phyloP scores from a whole-genome alignment of 1,284 basidiomycete species.

The Fomitopsis palustris region DNA sequence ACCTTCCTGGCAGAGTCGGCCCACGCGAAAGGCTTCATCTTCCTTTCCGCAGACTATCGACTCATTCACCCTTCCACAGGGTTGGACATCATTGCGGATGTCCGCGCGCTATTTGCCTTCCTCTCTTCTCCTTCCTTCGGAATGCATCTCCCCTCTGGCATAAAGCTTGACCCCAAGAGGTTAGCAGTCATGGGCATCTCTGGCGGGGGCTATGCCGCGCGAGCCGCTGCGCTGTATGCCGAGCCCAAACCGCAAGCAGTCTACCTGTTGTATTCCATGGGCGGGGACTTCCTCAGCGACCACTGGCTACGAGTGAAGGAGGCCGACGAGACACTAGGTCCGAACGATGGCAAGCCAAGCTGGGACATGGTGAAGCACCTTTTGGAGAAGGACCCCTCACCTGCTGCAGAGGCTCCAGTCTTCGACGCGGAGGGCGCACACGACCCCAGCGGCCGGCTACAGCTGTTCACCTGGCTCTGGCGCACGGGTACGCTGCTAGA shows the following conservation, averaged over 20 bases:
- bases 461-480: too few species aligned
- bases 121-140: not conserved
- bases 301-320: not conserved
- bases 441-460: too few species aligned
- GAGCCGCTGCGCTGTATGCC: not conserved
- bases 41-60: not conserved
- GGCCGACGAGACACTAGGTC: not conserved
- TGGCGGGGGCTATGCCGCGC: not conserved
- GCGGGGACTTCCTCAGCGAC: not conserved
- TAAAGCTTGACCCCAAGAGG: not conserved
- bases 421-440: too few species aligned
- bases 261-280: not conserved
- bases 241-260: not conserved
- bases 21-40: not conserved
- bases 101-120: not conserved
- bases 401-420: too few species aligned
- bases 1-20: not conserved
- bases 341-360: too few species aligned
- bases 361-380: too few species aligned
- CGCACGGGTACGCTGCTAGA: too few species aligned
- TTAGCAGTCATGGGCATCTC: not conserved
- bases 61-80: not conserved
- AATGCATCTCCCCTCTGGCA: not conserved
- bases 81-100: not conserved
- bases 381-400: too few species aligned